Percentiles rank a stretch among this genome's conserved stretches.
Conservation (phyloP, 805 yeast genomes). For the Lipomyces japonicus region DNA sequence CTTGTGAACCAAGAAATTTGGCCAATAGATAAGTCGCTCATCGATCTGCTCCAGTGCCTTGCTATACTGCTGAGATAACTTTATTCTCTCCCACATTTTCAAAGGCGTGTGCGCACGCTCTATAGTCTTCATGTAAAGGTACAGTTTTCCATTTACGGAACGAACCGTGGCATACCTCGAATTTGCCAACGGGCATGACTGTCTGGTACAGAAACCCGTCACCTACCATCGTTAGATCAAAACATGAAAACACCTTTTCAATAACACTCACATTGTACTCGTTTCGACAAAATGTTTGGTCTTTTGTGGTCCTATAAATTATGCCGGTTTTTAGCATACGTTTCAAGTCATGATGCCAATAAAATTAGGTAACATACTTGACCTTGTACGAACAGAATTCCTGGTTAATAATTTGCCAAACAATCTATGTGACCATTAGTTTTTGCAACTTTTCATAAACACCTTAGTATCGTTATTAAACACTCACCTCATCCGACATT, state of each 20-base stretch:
- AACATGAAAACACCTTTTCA: neutral
- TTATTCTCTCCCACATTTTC: slow-evolving; percentile 91
- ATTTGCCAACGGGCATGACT: slow-evolving; percentile 94
- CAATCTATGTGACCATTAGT: slow-evolving; percentile 53
- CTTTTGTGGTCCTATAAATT: slow-evolving; percentile 57
- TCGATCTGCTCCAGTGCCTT: slow-evolving; percentile 88
- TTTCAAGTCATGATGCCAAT: neutral
- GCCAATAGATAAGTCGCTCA: slow-evolving; percentile 86
- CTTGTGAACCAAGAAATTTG: slow-evolving; percentile 81
- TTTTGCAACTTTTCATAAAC: neutral
- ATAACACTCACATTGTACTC: slow-evolving; percentile 68
- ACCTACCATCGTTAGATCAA: slow-evolving; percentile 35
- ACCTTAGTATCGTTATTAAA: neutral
- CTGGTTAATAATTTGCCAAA: slow-evolving; percentile 95
- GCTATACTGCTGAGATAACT: slow-evolving; percentile 80
- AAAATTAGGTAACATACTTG: slow-evolving; percentile 39
- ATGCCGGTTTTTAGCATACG: neutral
- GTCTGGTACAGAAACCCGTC: slow-evolving; percentile 86
- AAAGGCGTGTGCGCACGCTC: slow-evolving; percentile 97
- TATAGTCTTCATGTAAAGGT: slow-evolving; percentile 91
- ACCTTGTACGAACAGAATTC: slow-evolving; percentile 94
- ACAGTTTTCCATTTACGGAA: slow-evolving; percentile 71
- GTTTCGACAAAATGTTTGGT: slow-evolving; percentile 89
- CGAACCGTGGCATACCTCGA: slow-evolving; percentile 86
- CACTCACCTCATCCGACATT: slow-evolving; percentile 27